Percentiles rank a stretch among this genome's conserved stretches.
phyloP scores from a whole-genome alignment of 495 filamentous ascomycete genomes.

The Tuber microsphaerosporum region DNA sequence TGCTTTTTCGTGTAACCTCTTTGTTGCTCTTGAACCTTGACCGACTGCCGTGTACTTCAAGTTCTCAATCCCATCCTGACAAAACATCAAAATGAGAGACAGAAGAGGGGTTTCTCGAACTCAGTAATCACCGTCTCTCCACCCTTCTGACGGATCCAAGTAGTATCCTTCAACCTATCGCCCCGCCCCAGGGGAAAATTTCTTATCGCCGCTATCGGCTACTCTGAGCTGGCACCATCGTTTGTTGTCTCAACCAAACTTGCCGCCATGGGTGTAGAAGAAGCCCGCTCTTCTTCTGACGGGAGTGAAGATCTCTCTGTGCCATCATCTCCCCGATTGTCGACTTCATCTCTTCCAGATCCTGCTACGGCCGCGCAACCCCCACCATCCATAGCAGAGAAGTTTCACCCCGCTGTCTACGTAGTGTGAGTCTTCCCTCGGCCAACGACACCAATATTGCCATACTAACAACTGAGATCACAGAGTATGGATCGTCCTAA shows the following conservation, averaged over 20 bases:
- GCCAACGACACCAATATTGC: not conserved
- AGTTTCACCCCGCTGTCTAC: slow-evolving; percentile 78
- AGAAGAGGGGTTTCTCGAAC: not conserved
- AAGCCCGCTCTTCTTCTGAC: slow-evolving; percentile 15
- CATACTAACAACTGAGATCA: slow-evolving; percentile 4
- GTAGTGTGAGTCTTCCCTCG: slow-evolving; percentile 60
- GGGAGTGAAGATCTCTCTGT: slow-evolving; percentile 41
- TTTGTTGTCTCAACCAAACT: not conserved
- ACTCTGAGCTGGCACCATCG: not conserved
- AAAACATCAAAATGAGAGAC: not conserved
- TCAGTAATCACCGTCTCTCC: not conserved
- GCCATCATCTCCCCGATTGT: slow-evolving; percentile 35
- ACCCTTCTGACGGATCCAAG: not conserved
- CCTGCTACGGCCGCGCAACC: slow-evolving; percentile 19
- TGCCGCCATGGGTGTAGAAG: not conserved
- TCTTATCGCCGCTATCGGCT: not conserved
- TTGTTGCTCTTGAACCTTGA: not conserved
- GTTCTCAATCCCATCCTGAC: not conserved
- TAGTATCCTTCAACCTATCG: not conserved
- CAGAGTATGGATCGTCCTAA: slow-evolving; percentile 85
- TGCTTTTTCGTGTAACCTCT: not conserved
- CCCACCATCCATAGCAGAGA: not conserved
- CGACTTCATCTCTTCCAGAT: slow-evolving; percentile 33
- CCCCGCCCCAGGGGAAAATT: not conserved
- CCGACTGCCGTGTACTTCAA: not conserved